Conservation (phyloP, 805 yeast species). For the Saturnispora besseyi region DNA sequence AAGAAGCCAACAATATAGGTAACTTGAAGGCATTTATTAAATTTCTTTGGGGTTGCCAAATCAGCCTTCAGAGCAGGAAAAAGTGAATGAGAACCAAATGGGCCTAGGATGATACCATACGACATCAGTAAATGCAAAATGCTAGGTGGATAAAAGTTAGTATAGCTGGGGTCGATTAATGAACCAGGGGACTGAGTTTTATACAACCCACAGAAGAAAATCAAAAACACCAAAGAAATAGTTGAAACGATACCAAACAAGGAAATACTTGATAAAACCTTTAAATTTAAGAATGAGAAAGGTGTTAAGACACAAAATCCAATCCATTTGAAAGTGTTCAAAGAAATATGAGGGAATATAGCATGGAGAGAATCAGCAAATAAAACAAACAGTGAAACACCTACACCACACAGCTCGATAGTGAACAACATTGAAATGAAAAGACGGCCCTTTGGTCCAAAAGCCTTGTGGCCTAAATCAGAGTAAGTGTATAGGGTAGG, state of each 20-base stretch:
- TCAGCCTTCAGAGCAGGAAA: constrained; percentile 71
- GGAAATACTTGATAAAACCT: constrained; percentile 45
- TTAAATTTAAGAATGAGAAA: constrained; percentile 55
- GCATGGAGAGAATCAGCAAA: constrained; percentile 82
- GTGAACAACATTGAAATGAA: constrained; percentile 68
- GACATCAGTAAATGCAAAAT: constrained; percentile 36
- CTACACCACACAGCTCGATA: constrained; percentile 69
- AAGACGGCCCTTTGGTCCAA: constrained; percentile 67
- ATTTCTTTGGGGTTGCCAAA: constrained; percentile 63
- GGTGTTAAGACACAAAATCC: constrained; percentile 71
- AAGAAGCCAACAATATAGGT: constrained; percentile 51
- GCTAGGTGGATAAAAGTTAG: constrained; percentile 33
- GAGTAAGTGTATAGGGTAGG: constrained; percentile 78
- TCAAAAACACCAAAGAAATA: constrained; percentile 37
- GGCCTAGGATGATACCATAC: constrained; percentile 61
- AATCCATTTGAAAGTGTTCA: constrained; percentile 51
- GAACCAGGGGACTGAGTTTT: constrained; percentile 46
- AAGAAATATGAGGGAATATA: constrained; percentile 44
- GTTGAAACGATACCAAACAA: constrained; percentile 51
- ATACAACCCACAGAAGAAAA: constrained; percentile 38
- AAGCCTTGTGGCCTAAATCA: constrained; percentile 80
- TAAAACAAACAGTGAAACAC: constrained; percentile 70
- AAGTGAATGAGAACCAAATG: constrained; percentile 80
- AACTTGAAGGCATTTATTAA: constrained; percentile 39
- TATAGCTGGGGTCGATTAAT: constrained; percentile 37